Evolutionary conservation across 768 basidiomycete genomes (phyloP).

Genomic region (Mycena vitilis): DNA sequence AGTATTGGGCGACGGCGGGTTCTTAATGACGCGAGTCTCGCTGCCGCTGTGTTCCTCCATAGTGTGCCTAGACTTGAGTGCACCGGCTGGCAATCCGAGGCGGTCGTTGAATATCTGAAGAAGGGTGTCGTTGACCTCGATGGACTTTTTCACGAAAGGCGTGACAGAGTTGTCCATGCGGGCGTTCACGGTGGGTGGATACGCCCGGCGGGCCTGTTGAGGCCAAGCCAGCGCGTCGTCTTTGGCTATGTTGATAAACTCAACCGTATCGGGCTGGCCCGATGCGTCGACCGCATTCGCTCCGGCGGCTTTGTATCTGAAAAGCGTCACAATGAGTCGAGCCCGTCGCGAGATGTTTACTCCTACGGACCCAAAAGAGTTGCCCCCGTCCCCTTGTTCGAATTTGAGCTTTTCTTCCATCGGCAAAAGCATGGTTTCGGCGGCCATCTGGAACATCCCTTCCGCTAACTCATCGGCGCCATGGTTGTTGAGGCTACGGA

Average conservation of each 20-base stretch:
- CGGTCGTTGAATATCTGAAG: conserved; percentile 68
- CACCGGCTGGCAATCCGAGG: conserved; percentile 64
- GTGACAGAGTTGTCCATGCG: conserved; percentile 62
- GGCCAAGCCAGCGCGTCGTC: conserved; percentile 78
- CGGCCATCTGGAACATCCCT: conserved; percentile 67
- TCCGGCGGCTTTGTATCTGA: conserved; percentile 71
- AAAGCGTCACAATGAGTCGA: conserved; percentile 32
- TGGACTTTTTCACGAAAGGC: conserved; percentile 69
- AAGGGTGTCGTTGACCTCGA: conserved; percentile 64
- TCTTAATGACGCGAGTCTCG: conserved; percentile 67
- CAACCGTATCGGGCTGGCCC: conserved; percentile 66
- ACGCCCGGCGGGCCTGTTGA: conserved; percentile 60
- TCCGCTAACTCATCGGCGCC: conserved; percentile 60
- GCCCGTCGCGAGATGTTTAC: neutral
- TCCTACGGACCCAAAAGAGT: conserved; percentile 50
- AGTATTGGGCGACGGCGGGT: conserved; percentile 51
- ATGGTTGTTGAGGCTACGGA: conserved; percentile 65
- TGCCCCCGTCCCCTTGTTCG: conserved; percentile 65
- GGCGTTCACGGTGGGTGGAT: conserved; percentile 63
- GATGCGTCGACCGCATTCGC: conserved; percentile 71
- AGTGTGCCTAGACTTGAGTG: conserved; percentile 56
- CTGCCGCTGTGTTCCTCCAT: conserved; percentile 63
- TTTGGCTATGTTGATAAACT: conserved; percentile 76
- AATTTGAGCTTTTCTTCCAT: conserved; percentile 68
- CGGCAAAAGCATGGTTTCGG: conserved; percentile 64